Percentiles rank a stretch among this genome's conserved stretches.
phyloP scores from a whole-genome alignment of 2,329 filamentous ascomycete species.

The Fusarium sublunatum region DNA sequence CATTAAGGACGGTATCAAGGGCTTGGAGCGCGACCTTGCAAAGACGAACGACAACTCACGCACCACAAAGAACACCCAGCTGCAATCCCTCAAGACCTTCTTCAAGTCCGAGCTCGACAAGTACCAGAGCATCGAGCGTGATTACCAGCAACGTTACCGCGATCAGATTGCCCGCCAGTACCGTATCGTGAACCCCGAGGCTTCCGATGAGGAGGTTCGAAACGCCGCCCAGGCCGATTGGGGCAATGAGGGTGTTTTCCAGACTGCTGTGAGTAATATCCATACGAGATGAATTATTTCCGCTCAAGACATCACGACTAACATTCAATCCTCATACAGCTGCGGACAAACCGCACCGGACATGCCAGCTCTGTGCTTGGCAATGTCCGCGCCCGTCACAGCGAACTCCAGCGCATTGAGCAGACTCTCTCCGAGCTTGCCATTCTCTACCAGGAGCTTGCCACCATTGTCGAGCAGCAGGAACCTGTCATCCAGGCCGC shows the following conservation, averaged over 20 bases:
- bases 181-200: constrained; percentile 83
- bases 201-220: constrained; percentile 76
- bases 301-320: constrained; percentile 14
- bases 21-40: constrained; percentile 75
- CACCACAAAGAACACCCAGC: constrained; percentile 75
- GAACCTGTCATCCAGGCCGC: constrained; percentile 71
- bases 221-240: constrained; percentile 77
- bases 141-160: constrained; percentile 76
- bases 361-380: constrained; percentile 80
- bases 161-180: constrained; percentile 85
- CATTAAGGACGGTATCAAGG: constrained; percentile 83
- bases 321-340: constrained; percentile 57
- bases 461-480: constrained; percentile 78
- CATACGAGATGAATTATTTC: not conserved
- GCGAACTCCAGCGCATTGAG: constrained; percentile 85
- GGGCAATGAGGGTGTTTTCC: constrained; percentile 84
- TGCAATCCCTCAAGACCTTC: constrained; percentile 74
- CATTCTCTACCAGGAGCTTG: constrained; percentile 78
- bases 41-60: constrained; percentile 71
- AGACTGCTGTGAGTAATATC: constrained; percentile 74
- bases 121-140: constrained; percentile 77
- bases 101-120: constrained; percentile 78
- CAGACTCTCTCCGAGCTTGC: constrained; percentile 77
- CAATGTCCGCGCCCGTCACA: constrained; percentile 83
- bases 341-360: constrained; percentile 78